Evolutionary conservation across 257 asterid species (phyloP), one percentile per base, ranked within the genome.

Genomic region (Solanum gandarillasii): DNA sequence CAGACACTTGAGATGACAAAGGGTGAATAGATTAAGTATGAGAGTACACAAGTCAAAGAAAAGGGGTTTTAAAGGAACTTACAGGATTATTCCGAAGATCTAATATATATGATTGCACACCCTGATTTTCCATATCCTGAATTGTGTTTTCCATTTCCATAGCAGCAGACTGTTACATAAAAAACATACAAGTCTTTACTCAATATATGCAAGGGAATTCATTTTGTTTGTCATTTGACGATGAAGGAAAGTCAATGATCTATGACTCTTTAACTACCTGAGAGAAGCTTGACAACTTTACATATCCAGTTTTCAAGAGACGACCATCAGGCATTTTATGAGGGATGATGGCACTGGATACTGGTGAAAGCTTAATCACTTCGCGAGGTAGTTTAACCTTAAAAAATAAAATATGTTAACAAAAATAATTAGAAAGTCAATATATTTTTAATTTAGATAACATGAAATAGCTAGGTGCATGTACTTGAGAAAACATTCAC

Each of bases 61-160:
- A 36, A 36, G 35, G 23, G 75, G 46, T 14, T 34, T 68, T 10
- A 18, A 52, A 46, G 3, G 41, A 76, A 91, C 96, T 89, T 88
- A 91, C 99, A 6, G 99, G 98, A 89, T 96, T 96, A 93, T 96
- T 95, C 85, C 99, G 92, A 68, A 96, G 91, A 90, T 96, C 99
- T 92, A 96, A 88, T 83, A 96, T 96, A 88, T 94, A 96, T 27
- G 99, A 94, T 34, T 95, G 98, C n/a, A 96, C 99, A 7, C 98
- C 99, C 89, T 93, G 93, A 85, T 91, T 91, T 93, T 96, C 98
- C 99, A 95, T 95, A 86, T 93, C 96, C 68, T 87, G 85, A 88
- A 95, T 93, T 16, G 98, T 91, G 89, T 95, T 92, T 87, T 96
- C 98, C 97, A 96, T 94, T 86, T 96, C 98, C 76, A 82, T 58